These are phyloP conservation scores for Vitis vinifera DNA, from an alignment of 164 flowering plant species.

Conservation along the genomic window ASM3070453v1 NC_081811.1:25038001-25038500, in stretches of 20 bases:
- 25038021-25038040: no score
- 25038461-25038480: conserved; percentile 81
- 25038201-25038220: background rate
- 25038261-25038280: background rate
- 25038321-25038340: background rate
- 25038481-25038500: conserved; percentile 99
- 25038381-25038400: conserved; percentile 13
- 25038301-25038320: background rate
- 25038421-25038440: conserved; percentile 65
- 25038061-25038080: no score
- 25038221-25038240: background rate
- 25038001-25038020: no score
- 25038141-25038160: no score
- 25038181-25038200: no score
- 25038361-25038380: background rate
- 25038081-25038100: no score
- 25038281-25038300: background rate
- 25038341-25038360: background rate
- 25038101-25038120: no score
- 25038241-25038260: background rate
- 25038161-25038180: no score
- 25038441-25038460: conserved; percentile 77
- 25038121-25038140: no score
- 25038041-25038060: no score
- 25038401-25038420: conserved; percentile 87